These are phyloP conservation scores for Leishmania turanica DNA, from an alignment of 208 protist species.

Conservation along the genomic window DNA sequence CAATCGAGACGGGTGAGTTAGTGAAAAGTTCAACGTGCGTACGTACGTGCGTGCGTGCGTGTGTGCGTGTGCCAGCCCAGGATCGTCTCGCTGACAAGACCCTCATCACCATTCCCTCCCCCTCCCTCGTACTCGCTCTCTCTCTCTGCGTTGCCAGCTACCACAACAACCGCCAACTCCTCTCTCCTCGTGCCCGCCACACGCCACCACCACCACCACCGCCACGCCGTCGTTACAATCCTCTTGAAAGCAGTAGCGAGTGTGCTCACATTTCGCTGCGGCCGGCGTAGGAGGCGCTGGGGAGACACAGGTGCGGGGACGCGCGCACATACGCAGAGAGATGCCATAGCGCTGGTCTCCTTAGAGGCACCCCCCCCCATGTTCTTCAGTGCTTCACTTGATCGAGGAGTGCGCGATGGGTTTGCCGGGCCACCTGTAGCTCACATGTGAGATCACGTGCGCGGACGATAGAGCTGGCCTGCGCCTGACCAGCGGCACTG, in stretches of 20 bases:
- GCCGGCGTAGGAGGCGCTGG: not conserved
- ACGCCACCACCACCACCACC: not conserved
- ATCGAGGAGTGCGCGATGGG: constrained; percentile 17
- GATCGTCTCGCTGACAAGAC: not conserved
- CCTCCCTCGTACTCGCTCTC: not conserved
- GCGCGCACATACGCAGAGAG: not conserved
- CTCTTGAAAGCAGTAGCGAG: not conserved
- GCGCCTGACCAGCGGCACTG: constrained; percentile 31
- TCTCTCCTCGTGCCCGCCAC: not conserved
- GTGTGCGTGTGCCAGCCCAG: not conserved
- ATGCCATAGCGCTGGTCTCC: not conserved
- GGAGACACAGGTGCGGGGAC: not conserved
- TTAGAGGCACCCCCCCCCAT: not conserved
- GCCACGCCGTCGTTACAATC: not conserved
- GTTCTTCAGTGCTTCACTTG: constrained; percentile 15
- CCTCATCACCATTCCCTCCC: not conserved
- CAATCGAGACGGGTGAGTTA: not conserved
- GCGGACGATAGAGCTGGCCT: constrained; percentile 40
- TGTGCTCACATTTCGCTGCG: not conserved
- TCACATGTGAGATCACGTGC: constrained; percentile 30
- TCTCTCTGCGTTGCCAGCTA: not conserved
- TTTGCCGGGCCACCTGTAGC: constrained; percentile 23
- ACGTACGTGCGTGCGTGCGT: not conserved
- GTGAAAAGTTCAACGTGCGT: not conserved
- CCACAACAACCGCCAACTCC: not conserved